Percentiles rank a stretch among this genome's conserved stretches.
phyloP scores from a whole-genome alignment of 345 rosid species.

The Abelmoschus esculentus region DNA sequence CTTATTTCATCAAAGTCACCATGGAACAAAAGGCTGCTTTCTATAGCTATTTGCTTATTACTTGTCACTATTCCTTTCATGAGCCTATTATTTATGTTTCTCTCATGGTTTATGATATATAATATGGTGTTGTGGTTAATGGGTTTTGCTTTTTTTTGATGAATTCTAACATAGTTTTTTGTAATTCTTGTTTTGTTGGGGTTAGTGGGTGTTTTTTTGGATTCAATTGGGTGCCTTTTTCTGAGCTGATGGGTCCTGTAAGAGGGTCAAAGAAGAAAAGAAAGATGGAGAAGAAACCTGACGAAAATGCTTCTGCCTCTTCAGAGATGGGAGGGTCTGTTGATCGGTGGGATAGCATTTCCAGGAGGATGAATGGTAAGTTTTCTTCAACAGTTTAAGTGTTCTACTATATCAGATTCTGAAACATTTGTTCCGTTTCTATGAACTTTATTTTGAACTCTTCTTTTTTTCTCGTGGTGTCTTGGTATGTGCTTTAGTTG shows the following conservation, averaged over 20 bases:
- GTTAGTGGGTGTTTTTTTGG: conserved; percentile 23
- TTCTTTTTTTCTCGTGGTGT: not conserved
- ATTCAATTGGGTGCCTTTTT: conserved; percentile 23
- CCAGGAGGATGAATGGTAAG: conserved; percentile 36
- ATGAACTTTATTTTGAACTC: not conserved
- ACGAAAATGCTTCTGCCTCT: conserved; percentile 34
- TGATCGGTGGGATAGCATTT: conserved; percentile 48
- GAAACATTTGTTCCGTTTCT: not conserved
- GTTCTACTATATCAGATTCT: not conserved
- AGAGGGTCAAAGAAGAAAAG: conserved; percentile 37
- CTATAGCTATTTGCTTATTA: conserved; percentile 20
- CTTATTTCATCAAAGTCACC: not conserved
- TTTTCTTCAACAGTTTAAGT: conserved; percentile 2
- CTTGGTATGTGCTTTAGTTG: conserved; percentile 10
- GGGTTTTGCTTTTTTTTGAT: conserved; percentile 23
- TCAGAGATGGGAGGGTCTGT: conserved; percentile 30
- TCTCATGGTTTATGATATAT: not conserved
- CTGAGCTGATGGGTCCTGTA: conserved; percentile 38
- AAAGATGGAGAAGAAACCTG: conserved; percentile 27
- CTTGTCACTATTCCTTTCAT: conserved; percentile 17
- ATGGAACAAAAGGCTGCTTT: not conserved
- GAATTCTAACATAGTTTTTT: conserved; percentile 15
- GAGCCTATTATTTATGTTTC: conserved; percentile 18
- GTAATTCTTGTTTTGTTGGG: conserved; percentile 17
- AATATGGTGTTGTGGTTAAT: conserved; percentile 11